Conservation (phyloP, 495 filamentous ascomycete genomes). For the Amphirosellinia nigrospora region DNA sequence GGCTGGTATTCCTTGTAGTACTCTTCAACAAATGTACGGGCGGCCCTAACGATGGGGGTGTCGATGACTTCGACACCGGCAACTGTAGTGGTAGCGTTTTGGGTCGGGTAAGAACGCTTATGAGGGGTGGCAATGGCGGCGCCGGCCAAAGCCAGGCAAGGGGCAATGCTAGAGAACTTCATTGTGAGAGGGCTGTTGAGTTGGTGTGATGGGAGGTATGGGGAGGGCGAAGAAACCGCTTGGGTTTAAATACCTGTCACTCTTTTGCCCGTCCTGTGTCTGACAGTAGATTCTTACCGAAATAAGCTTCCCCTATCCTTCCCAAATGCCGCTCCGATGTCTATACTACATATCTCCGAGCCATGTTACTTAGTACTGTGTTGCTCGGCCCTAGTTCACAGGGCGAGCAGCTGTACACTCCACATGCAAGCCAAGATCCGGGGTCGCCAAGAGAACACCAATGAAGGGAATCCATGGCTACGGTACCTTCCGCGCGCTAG, state of each 20-base stretch:
- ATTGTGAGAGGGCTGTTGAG: slow-evolving; percentile 10
- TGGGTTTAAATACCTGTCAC: slow-evolving; percentile 10
- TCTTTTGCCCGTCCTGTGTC: neutral
- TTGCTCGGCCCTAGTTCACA: neutral
- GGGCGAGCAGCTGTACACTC: neutral
- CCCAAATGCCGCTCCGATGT: neutral
- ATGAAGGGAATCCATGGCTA: neutral
- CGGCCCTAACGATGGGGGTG: slow-evolving; percentile 16
- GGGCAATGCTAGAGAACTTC: slow-evolving; percentile 22
- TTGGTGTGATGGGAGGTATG: neutral
- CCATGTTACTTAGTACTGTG: neutral
- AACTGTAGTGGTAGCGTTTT: neutral
- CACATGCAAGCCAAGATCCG: slow-evolving; percentile 20
- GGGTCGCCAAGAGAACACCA: neutral
- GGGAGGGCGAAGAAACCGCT: neutral
- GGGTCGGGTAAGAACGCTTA: neutral
- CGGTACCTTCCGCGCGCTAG: slow-evolving; percentile 3
- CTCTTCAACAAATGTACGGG: slow-evolving; percentile 2
- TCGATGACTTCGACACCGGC: slow-evolving; percentile 21
- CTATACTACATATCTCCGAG: neutral
- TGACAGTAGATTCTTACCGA: neutral
- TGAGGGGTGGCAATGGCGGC: slow-evolving; percentile 1
- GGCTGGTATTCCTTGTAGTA: slow-evolving; percentile 23
- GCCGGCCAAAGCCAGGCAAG: slow-evolving; percentile 15
- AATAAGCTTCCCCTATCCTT: neutral